Evolutionary conservation across 495 filamentous ascomycete species (phyloP).

Genomic region (Daldinia grandis): DNA sequence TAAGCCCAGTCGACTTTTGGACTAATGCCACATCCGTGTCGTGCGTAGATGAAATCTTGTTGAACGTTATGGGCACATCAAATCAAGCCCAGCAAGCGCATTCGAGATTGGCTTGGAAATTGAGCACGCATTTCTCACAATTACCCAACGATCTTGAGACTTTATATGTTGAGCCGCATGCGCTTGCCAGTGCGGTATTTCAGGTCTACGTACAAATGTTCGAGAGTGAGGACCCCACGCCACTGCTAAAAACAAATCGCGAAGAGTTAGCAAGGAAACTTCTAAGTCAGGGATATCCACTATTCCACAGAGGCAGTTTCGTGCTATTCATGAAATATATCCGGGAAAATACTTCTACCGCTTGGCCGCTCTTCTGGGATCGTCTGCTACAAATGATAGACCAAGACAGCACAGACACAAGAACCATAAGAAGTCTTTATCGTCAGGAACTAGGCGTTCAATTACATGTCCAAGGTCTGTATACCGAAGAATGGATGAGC

Average conservation of each 20-base stretch:
- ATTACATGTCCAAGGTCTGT: slow-evolving; percentile 42
- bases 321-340: slow-evolving; percentile 43
- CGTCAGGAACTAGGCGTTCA: slow-evolving; percentile 41
- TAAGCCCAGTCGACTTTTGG: slow-evolving; percentile 40
- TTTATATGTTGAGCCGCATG: slow-evolving; percentile 12
- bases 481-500: slow-evolving; percentile 29
- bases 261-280: background rate
- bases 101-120: slow-evolving; percentile 29
- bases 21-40: slow-evolving; percentile 42
- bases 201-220: slow-evolving; percentile 21
- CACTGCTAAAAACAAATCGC: background rate
- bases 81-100: background rate
- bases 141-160: background rate
- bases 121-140: slow-evolving; percentile 6
- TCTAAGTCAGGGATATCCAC: background rate
- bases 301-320: slow-evolving; percentile 55
- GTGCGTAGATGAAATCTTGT: slow-evolving; percentile 29
- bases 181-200: slow-evolving; percentile 21
- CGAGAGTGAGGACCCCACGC: slow-evolving; percentile 8
- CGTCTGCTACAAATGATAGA: slow-evolving; percentile 15
- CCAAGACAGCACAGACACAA: slow-evolving; percentile 10
- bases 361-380: slow-evolving; percentile 28
- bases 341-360: slow-evolving; percentile 23
- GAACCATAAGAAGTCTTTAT: slow-evolving; percentile 8
- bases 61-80: background rate